Evolutionary conservation across 495 filamentous ascomycete species (phyloP).

Genomic region (Penicillium lagena): DNA sequence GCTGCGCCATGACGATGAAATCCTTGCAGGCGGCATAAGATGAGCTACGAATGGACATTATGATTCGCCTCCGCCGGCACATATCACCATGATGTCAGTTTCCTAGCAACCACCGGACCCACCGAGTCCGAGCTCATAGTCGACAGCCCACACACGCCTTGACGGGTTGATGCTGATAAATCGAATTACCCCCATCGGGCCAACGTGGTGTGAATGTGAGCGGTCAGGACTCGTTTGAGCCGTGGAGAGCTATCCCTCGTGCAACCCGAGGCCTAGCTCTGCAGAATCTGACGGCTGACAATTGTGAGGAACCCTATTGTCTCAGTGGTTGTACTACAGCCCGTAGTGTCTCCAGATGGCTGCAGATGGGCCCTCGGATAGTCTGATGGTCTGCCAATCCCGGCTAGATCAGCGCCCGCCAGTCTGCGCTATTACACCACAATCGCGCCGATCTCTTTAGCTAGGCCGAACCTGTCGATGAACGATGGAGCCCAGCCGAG

Average conservation of each 20-base stretch:
- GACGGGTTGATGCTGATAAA: no score
- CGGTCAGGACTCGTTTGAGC: conserved; percentile 12
- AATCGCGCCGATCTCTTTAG: conserved; percentile 23
- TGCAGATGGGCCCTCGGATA: conserved; percentile 14
- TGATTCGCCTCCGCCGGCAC: no score
- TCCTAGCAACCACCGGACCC: conserved; percentile 4
- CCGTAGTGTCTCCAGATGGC: conserved; percentile 14
- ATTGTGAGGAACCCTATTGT: conserved; percentile 19
- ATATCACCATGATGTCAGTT: conserved; percentile 12
- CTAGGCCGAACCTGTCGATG: conserved; percentile 14
- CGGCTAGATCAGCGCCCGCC: conserved; percentile 13
- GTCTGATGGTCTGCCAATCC: conserved; percentile 10
- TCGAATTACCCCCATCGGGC: no score
- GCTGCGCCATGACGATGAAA: conserved; percentile 4
- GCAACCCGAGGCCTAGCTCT: conserved; percentile 1
- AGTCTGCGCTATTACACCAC: conserved; percentile 28
- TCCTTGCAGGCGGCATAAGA: conserved; percentile 3
- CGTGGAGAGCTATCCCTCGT: conserved; percentile 1
- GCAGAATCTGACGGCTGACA: conserved; percentile 16
- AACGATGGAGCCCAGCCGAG: conserved; percentile 16
- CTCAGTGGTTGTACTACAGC: conserved; percentile 18
- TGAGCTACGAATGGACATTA: no score
- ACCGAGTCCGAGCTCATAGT: conserved; percentile 1
- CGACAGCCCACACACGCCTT: conserved; percentile 1
- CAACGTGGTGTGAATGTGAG: not conserved